A percentile compares a stretch with the other conserved stretches of the same genome.
phyloP scores from a whole-genome alignment of 116 monocot genomes.

The Phalaenopsis hybrid region DNA sequence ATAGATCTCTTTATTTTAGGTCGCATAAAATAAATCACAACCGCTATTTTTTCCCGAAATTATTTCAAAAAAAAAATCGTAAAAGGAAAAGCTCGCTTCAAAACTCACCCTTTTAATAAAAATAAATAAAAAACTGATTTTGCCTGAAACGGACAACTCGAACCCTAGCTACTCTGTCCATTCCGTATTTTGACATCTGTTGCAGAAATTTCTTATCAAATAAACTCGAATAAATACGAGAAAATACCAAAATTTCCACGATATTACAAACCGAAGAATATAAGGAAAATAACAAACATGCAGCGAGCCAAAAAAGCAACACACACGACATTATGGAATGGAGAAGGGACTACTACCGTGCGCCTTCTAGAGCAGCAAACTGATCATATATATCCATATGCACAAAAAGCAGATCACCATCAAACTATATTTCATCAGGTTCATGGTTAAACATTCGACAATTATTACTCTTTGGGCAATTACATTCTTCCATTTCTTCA shows the following conservation, averaged over 20 bases:
- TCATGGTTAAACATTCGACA: not conserved
- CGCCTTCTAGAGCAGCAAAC: not conserved
- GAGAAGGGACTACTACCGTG: not conserved
- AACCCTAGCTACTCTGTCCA: no score
- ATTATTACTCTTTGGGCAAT: not conserved
- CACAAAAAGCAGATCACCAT: not conserved
- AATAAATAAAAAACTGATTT: no score
- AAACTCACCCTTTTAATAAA: no score
- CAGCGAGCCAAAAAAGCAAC: not conserved
- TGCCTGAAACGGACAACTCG: no score
- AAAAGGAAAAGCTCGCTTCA: no score
- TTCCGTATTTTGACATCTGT: no score
- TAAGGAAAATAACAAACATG: not conserved
- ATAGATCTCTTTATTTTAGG: no score
- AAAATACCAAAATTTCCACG: not conserved
- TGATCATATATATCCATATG: not conserved
- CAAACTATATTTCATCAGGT: constrained; percentile 1
- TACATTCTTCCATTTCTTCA: not conserved
- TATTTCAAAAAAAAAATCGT: no score
- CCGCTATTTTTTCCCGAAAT: no score
- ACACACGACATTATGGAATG: not conserved
- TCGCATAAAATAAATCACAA: no score
- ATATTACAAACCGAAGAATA: not conserved
- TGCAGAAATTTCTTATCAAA: no score
- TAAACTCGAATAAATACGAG: not conserved